Evolutionary conservation across 129 eudicot genomes (phyloP), one percentile per base, ranked within the genome.

Genomic region (Gnaphalium uliginosum): DNA sequence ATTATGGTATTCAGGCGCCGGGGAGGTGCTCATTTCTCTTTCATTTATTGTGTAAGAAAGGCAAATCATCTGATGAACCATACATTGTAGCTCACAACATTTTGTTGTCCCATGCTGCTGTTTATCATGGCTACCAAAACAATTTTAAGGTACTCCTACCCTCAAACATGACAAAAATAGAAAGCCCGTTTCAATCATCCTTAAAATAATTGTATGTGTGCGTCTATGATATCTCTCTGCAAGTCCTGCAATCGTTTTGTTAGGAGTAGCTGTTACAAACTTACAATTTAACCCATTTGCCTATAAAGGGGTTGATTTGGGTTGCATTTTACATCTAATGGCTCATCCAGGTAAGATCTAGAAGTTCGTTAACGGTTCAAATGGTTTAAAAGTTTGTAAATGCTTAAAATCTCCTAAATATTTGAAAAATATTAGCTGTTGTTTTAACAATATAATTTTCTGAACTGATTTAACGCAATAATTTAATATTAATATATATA

Each of bases 11-110:
- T 81, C 97, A 90, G 81, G 97, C 99, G 18, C 96, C 99, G 0
- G 99, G 99, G 66, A 82, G 99, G 76, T 94, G 97, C 80, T 94
- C 99, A 1, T 65, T 91, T 70, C 76, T 94, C 3, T 86, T 89
- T 33, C 96, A 91, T 77, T 53, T 89, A 57, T 66, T 94, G 32
- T 94, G 99, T 77, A 89, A 83, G 68, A 80, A 76, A 51, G 99
- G 99, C 25, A 85, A 91, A 78, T 94, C 99, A 2, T 81, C 89
- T 4, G 78, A 68, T 21, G 99, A 94, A 57, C 99, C 99, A 10
- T 94, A 94, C 69, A 29, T 86, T 15, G 99, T 91, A 63, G 99
- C 96, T 78, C 99, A 94, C 82, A 94, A 91, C 72, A 87, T 94
- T 32, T 80, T 94, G 7, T 72, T 90, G 77, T 84, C 99, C 46